Conservation (phyloP, 1,139 yeast genomes). For the Debaryomyces fabryi region DNA sequence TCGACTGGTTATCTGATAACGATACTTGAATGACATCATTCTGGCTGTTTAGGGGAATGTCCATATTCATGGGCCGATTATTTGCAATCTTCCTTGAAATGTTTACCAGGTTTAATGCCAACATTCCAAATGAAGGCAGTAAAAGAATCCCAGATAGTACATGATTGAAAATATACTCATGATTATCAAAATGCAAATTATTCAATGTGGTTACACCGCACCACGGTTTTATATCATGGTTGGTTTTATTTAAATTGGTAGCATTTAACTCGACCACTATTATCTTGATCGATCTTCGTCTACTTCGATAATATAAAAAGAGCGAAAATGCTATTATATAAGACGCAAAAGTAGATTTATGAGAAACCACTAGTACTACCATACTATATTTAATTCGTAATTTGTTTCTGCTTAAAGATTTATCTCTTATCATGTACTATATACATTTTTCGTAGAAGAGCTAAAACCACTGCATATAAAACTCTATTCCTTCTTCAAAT, state of each 20-base stretch:
- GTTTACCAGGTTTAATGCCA: constrained; percentile 5
- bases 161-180: constrained; percentile 10
- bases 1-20: background rate
- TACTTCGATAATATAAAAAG: constrained; percentile 3
- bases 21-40: constrained; percentile 3
- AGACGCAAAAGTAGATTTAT: constrained; percentile 2
- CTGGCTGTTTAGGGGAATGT: constrained; percentile 10
- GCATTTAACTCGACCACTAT: constrained; percentile 5
- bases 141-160: constrained; percentile 11
- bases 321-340: constrained; percentile 10
- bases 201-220: constrained; percentile 27
- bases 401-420: background rate
- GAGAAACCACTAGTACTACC: constrained; percentile 3
- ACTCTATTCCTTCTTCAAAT: background rate
- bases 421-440: background rate
- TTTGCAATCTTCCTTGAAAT: background rate
- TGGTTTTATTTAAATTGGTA: constrained; percentile 1
- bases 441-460: background rate
- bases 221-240: constrained; percentile 23
- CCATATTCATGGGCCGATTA: constrained; percentile 9
- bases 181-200: constrained; percentile 12
- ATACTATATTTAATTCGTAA: constrained; percentile 2
- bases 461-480: background rate
- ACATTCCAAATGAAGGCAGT: constrained; percentile 8
- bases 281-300: constrained; percentile 1